Conservation (phyloP, 257 asterid genomes). For the Scutellaria baicalensis region DNA sequence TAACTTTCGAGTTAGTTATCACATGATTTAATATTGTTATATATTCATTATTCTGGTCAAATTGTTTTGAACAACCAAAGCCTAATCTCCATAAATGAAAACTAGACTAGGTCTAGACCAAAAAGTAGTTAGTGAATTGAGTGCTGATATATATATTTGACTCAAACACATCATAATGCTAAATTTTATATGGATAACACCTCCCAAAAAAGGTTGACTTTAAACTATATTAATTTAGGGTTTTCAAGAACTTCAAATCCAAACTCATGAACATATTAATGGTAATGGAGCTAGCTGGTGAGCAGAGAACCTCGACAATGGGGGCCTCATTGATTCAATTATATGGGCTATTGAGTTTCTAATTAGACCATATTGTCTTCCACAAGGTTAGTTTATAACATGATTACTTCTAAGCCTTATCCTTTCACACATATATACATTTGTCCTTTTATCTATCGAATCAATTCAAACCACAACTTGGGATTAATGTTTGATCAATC, state of each 20-base stretch:
- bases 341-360: neutral
- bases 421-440: constrained; percentile 5
- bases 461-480: neutral
- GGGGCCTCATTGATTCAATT: constrained; percentile 20
- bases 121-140: neutral
- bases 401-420: constrained; percentile 22
- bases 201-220: constrained; percentile 22
- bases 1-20: neutral
- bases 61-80: neutral
- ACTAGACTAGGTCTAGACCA: constrained; percentile 7
- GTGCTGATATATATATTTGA: constrained; percentile 6
- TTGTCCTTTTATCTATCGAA: neutral
- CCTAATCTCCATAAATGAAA: neutral
- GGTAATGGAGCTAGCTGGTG: constrained; percentile 26
- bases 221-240: neutral
- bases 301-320: constrained; percentile 18
- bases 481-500: neutral
- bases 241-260: neutral
- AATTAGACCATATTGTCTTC: constrained; percentile 10
- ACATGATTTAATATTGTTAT: neutral
- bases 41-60: neutral
- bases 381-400: constrained; percentile 9
- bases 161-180: neutral
- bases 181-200: neutral
- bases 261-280: constrained; percentile 1